Evolutionary conservation across 2,329 filamentous ascomycete genomes (phyloP), one percentile per base, ranked within the genome.

Genomic region (Orbilia javanica): DNA sequence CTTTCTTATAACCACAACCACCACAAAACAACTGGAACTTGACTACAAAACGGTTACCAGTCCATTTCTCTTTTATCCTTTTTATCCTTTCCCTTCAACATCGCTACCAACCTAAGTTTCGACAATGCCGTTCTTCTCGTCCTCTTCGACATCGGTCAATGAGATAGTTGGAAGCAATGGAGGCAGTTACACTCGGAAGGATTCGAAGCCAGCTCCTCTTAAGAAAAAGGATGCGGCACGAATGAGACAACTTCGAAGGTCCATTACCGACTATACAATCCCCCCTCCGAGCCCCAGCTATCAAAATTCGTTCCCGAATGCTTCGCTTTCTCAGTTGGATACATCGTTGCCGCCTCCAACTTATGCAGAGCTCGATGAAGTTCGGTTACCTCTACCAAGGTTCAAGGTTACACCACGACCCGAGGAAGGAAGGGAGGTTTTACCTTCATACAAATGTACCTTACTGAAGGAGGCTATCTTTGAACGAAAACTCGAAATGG

Each of bases 401-500:
- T 79, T 81, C 71, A 82, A 80, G 53, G 82, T 85, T 44, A 81
- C 83, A 62, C 84, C 84, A 67, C 64, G 83, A 53, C 82, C 83
- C 52, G 83, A 83, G 63, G 83, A 85, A 79, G 83, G 84, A 66
- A 82, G 84, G 42, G 88, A 89, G 79, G 81, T 83, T 31, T 83
- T 90, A 39, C 89, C 89, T n/a, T 81, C 83, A 25, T 91, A 91
- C 82, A 87, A 87, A 57, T 89, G 86, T 81, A 87, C 86, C 81
- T 86, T 90, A 68, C 84, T 85, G 68, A 83, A 89, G 60, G 87
- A 89, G 82, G 88, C 86, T 27, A 85, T 90, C 4, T 90, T 90
- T 81, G 84, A 86, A 80, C 87, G 87, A 82, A 92, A 91, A 84
- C 88, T 89, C 84, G 90, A 93, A 83, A 87, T 92, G 70, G 87